Conservation (phyloP, 495 filamentous ascomycete genomes). For the Terfezia boudieri region DNA sequence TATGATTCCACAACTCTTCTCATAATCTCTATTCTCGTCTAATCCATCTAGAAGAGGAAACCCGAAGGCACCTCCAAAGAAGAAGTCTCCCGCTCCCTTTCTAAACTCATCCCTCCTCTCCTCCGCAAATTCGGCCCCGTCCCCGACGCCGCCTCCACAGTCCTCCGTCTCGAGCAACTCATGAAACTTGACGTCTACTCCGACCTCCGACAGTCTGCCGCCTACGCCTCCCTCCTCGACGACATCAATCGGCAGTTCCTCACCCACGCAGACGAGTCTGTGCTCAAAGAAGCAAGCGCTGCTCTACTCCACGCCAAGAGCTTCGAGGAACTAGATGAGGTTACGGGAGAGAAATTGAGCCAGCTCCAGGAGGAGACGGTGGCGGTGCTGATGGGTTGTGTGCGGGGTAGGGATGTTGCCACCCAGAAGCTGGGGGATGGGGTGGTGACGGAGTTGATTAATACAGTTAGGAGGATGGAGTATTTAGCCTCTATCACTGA, state of each 20-base stretch:
- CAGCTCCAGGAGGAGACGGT: constrained; percentile 69
- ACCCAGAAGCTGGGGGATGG: constrained; percentile 37
- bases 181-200: constrained; percentile 76
- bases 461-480: constrained; percentile 62
- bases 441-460: constrained; percentile 45
- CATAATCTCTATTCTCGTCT: no score
- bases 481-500: constrained; percentile 64
- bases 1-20: no score
- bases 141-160: constrained; percentile 63
- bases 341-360: constrained; percentile 54
- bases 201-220: constrained; percentile 62
- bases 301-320: constrained; percentile 67
- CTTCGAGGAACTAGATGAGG: constrained; percentile 69
- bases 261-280: constrained; percentile 61
- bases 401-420: constrained; percentile 38
- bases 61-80: constrained; percentile 13
- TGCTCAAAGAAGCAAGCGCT: constrained; percentile 62
- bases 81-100: constrained; percentile 28
- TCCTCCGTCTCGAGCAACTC: constrained; percentile 66
- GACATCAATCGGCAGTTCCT: constrained; percentile 89
- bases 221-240: constrained; percentile 61
- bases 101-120: constrained; percentile 56
- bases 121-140: constrained; percentile 79
- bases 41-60: constrained; percentile 35
- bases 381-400: constrained; percentile 42